Base-by-base conservation (phyloP, 345 rosid species). In the Ceriops decandra region DNA sequence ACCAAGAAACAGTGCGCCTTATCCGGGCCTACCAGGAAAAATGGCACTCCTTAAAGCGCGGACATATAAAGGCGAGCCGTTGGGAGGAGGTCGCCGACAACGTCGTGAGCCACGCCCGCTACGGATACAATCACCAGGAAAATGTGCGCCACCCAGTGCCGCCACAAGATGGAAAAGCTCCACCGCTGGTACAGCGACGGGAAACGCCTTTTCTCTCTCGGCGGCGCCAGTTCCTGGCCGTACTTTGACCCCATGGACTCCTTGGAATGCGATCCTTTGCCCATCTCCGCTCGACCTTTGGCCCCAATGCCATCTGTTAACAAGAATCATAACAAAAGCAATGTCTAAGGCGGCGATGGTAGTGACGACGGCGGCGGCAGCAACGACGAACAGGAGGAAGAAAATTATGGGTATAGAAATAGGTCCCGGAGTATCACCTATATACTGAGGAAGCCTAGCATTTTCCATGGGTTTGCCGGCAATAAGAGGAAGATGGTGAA, bases 111-210 rank as follows among this genome's bases (percentile, higher is more conserved):
- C 89, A 88, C 65, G 86, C 93, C 77, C 85, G 87, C 79, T 82
- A 79, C 74, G 84, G 83, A 56, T 61, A 69, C 78, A 52, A 72
- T 35, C 81, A 77, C 20, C 63, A 77, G 28, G 60, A 76, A 0
- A 0, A 83, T 87, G 68, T 70, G 96, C 63, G 57, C 89, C 52
- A 70, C 82, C 54, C 93, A 89, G 83, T 90, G 91, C 78, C 83
- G 90, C 52, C 95, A 86, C 83, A 85, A 90, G 88, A 91, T 91
- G 82, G 93, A 91, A 85, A 91, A 89, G 84, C 82, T 91, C 74
- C 90, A 93, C 35, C 79, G 84, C 51, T 85, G 89, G 53, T 83
- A 81, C 83, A 82, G 89, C 71, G 61, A 87, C 1, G 92, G 87
- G 78, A 76, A 73, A 33, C 84, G 85, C 38, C 80, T 81, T 57